These are phyloP conservation scores for Aureobasidium musti DNA, from an alignment of 2,329 filamentous ascomycete species.

Conservation along the genomic window DNA sequence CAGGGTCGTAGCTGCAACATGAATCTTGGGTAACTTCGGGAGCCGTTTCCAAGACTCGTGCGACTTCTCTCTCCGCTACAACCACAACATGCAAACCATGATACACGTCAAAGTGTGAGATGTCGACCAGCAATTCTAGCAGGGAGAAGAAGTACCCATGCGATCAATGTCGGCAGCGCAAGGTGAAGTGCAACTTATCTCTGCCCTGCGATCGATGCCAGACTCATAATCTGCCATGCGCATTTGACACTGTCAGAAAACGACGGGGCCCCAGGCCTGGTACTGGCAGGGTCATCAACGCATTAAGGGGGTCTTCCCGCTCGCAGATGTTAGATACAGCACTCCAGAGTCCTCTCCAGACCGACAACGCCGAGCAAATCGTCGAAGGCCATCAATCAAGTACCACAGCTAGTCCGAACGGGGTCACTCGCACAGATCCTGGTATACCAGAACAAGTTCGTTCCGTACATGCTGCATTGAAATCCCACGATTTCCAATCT, in stretches of 20 bases:
- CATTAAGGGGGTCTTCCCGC: background rate
- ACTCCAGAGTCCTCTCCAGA: background rate
- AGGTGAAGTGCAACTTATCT: slow-evolving; percentile 33
- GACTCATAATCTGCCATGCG: slow-evolving; percentile 29
- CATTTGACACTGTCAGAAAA: slow-evolving; percentile 30
- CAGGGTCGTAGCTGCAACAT: background rate
- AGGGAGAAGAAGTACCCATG: slow-evolving; percentile 1
- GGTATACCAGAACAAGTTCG: background rate
- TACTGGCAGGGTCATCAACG: slow-evolving; percentile 31
- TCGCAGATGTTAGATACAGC: background rate
- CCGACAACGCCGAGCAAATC: background rate
- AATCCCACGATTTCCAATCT: background rate
- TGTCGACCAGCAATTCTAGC: background rate
- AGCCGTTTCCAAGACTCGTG: background rate
- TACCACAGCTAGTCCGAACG: background rate
- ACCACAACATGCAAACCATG: background rate
- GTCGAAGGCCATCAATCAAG: background rate
- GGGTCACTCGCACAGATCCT: background rate
- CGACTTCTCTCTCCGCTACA: background rate
- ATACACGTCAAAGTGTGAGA: background rate
- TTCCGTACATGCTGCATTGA: background rate
- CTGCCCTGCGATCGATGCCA: slow-evolving; percentile 32
- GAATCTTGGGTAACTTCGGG: no score
- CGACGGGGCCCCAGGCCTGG: slow-evolving; percentile 31
- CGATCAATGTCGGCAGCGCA: slow-evolving; percentile 31